Evolutionary conservation across 805 yeast species (phyloP), one percentile per base, ranked within the genome.

Genomic region (Candida jianshihensis): DNA sequence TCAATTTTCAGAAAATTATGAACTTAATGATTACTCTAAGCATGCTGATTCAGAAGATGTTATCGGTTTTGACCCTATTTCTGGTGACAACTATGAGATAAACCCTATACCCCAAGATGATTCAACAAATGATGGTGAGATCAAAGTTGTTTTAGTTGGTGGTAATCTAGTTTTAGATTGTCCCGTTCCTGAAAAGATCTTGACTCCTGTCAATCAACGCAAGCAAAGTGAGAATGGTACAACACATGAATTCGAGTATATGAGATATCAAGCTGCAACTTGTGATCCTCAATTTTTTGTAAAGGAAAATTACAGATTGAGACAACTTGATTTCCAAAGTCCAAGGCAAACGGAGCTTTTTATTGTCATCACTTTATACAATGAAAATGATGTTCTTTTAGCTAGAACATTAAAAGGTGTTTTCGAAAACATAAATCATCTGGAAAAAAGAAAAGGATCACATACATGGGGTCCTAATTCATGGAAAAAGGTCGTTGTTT

Each of bases 241-340:
- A n/a, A n/a, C 73, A 41, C 47, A 66, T 49, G 83, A 90, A 64
- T 82, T 81, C 68, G 70, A 77, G 24, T 86, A 81, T 50, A 81
- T 90, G 90, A 73, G 97, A 57, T 90, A 89, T 60, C 86, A 92
- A 39, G 97, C 96, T 0, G 88, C 85, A 16, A 90, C 97, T 1
- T 82, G 95, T 57, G 94, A 90, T 44, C 97, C 97, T 0, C 68
- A 75, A 10, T 75, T 80, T 37, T 85, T 84, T 53, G 63, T 59
- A 15, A 46, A 48, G 9, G 71, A 71, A 43, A 73, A 77, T 48
- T 92, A 85, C 63, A 78, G 81, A n/a, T 66, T 90, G 22, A 73
- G 98, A 48, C 97, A 88, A 53, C 71, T 75, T 30, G 77, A 85
- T 49, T 90, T 86, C 55, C 63, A 70, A 29, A 79, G 75, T 26